Evolutionary conservation across 2,329 filamentous ascomycete species (phyloP), one percentile per base, ranked within the genome.

Genomic region (Fusarium haematococcum): DNA sequence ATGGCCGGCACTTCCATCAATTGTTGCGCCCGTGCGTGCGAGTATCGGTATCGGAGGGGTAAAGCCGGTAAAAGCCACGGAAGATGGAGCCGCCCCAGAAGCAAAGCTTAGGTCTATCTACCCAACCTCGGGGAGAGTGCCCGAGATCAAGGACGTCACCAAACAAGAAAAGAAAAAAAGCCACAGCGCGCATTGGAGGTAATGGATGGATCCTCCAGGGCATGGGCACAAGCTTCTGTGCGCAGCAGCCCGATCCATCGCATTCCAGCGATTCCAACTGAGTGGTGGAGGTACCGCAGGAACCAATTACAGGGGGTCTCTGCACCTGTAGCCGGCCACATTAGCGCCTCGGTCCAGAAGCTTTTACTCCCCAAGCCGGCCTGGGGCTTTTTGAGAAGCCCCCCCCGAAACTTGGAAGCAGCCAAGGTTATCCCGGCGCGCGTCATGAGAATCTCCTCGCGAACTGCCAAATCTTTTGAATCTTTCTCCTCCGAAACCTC

Each of bases 361-460:
- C 65, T 30, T 23, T 10, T n/a, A 18, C 25, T 16, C 23, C 45
- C 68, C 54, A 74, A 66, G 60, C 43, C 43, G 43, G 14, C 60
- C 71, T 63, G 59, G 64, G 64, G 67, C 63, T 69, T 75, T 67
- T 75, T 75, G 62, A 48, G 43, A 54, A 71, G 59, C 57, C 65
- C 61, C 52, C 62, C 45, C 48, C 66, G 61, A 63, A 76, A 68
- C 45, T n/a, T 30, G 48, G 25, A 52, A 52, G n/a, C 37, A 41
- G 37, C 75, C 75, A 77, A 77, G 74, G 76, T 75, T 75, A 76
- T 75, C 75, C 76, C 75, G 63, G 76, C 68, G 76, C 74, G 73
- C 77, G 77, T 79, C 77, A 79, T 79, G 74, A 75, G 69, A 73
- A 77, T 76, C 71, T 78, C 76, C 70, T 77, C 70, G 73, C 73